Percentiles rank a stretch among this genome's conserved stretches.
Conservation (phyloP, 2,329 filamentous ascomycete genomes). For the Nothophaeocryptopus gaeumannii region DNA sequence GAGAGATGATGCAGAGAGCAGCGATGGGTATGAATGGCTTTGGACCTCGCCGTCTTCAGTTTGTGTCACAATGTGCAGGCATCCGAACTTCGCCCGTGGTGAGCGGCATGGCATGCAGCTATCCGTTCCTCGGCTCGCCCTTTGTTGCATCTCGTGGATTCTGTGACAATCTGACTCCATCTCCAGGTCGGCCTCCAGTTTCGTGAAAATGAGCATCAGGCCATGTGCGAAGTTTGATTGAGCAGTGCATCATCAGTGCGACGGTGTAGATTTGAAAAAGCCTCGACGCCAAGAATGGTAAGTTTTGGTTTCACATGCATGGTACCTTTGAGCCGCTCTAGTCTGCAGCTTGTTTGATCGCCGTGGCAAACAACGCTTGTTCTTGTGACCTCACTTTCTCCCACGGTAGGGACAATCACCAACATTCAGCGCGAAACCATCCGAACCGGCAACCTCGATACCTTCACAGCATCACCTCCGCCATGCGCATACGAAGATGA, state of each 20-base stretch:
- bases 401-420: not conserved
- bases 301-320: slow-evolving; percentile 9
- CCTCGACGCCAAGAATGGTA: slow-evolving; percentile 1
- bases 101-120: no score
- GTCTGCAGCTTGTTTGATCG: slow-evolving; percentile 8
- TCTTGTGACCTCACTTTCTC: slow-evolving; percentile 2
- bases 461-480: not conserved
- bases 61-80: no score
- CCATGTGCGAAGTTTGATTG: not conserved
- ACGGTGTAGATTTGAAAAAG: slow-evolving; percentile 6
- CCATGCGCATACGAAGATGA: slow-evolving; percentile 6
- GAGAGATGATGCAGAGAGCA: no score
- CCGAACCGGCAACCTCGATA: not conserved
- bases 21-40: no score
- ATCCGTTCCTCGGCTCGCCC: not conserved
- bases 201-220: not conserved
- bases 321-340: not conserved
- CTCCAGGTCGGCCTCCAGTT: not conserved
- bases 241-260: not conserved
- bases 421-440: not conserved
- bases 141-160: not conserved
- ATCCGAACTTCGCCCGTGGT: no score
- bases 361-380: slow-evolving; percentile 5
- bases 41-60: no score
- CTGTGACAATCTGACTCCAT: not conserved